Evolutionary conservation across 2,329 filamentous ascomycete species (phyloP), one percentile per base, ranked within the genome.

Genomic region (Hirsutella thompsonii): DNA sequence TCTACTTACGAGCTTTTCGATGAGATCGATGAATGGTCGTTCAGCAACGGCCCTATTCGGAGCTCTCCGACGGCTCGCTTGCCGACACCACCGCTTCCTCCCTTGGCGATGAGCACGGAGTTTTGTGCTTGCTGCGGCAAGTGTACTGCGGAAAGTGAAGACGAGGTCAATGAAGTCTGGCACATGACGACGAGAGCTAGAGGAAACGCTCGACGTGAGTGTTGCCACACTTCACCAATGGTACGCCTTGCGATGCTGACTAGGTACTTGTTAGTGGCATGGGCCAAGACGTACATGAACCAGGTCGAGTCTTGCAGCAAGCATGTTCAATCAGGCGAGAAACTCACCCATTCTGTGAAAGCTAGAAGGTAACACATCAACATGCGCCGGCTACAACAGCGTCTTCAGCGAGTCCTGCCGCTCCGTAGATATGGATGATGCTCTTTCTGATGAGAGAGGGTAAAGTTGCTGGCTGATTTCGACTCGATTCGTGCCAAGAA

Each of bases 261-360:
- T 16, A n/a, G n/a, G n/a, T n/a, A 34, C 8, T 16, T 23, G 18
- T 13, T 30, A 39, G 38, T 39, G 2, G 18, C 21, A n/a, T 28
- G 30, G 20, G 30, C 38, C 14, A 32, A 39, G 30, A 30, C 29
- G 20, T 39, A 39, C 38, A 39, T 39, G 32, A 30, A 35, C 19
- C n/a, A 26, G 8, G 18, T 34, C 19, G 23, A 23, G 20, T 19
- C 30, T 8, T 4, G 30, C 14, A 20, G 8, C 23, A 26, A 26
- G 6, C 32, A 3, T 34, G 32, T 9, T 5, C 5, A 18, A 5
- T 18, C 32, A 8, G 4, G 32, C 13, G 13, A 34, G 26, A 32
- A 32, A n/a, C n/a, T n/a, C n/a, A n/a, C n/a, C n/a, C n/a, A n/a
- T n/a, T n/a, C n/a, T n/a, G n/a, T n/a, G n/a, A n/a, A n/a, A n/a